phyloP scores from a whole-genome alignment of 2,329 filamentous ascomycete genomes.

The Mycosphaerella arachidis region DNA sequence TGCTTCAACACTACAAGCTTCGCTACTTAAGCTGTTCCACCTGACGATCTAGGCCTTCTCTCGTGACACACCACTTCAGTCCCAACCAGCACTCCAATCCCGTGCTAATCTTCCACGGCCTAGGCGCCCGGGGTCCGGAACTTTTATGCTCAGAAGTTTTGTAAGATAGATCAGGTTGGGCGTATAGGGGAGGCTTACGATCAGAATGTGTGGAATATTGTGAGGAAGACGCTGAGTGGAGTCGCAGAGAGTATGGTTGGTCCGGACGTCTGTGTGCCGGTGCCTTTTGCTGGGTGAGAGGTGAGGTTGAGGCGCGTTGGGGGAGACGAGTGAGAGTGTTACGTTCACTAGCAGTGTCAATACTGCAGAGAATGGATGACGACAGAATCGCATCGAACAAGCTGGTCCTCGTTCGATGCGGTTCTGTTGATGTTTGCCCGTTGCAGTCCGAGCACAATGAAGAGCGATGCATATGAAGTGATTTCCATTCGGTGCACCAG shows the following conservation, averaged over 20 bases:
- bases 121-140: slow-evolving; percentile 23
- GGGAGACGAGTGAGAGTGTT: too few relatives aligned
- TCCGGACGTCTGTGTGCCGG: slow-evolving; percentile 10
- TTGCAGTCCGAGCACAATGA: too few relatives aligned
- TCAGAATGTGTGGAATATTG: slow-evolving; percentile 22
- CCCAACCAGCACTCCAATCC: slow-evolving; percentile 24
- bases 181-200: slow-evolving; percentile 26
- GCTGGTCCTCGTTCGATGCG: too few relatives aligned
- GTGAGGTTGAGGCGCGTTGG: not conserved
- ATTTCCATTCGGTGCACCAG: too few relatives aligned
- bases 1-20: too few relatives aligned
- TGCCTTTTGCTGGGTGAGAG: not conserved
- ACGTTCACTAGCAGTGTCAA: too few relatives aligned
- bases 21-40: too few relatives aligned
- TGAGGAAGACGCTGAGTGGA: slow-evolving; percentile 20
- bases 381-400: too few relatives aligned
- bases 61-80: not conserved
- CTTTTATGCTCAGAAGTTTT: slow-evolving; percentile 23
- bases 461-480: too few relatives aligned
- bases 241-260: slow-evolving; percentile 9
- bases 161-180: slow-evolving; percentile 20
- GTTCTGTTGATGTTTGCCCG: too few relatives aligned
- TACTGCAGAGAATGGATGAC: too few relatives aligned
- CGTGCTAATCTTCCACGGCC: slow-evolving; percentile 23
- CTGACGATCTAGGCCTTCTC: too few relatives aligned